Base-by-base conservation (phyloP, 805 yeast genomes). In the Cyberlindnera euphorbiae region DNA sequence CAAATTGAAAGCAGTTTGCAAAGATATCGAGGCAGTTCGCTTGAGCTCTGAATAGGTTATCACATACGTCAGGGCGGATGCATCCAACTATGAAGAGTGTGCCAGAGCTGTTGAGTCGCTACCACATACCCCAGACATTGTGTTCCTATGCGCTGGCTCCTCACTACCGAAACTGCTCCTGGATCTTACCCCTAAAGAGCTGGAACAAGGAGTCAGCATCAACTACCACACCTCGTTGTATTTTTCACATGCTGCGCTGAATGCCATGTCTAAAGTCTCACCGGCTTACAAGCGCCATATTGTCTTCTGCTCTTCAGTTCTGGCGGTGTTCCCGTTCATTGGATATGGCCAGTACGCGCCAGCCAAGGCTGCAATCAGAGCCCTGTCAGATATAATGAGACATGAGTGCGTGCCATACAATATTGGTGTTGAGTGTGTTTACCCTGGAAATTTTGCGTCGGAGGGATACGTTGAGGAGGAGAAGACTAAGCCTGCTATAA, bases 331-430 rank as follows among this genome's bases (percentile, higher is more conserved):
- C 64, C 87, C 96, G 5, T 82, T 90, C 53, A 83, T 87, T 29
- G 99, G 99, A 0, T 93, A 93, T 56, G 72, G 79, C 0, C 90
- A 86, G 50, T 93, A 93, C 55, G 89, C 93, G 0, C 98, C 99
- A 1, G 59, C 79, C 46, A 93, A 93, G 56, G 81, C 86, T 0
- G 95, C 96, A 0, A 57, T 90, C 12, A 71, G 84, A 50, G 66
- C 95, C 0, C 63, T 93, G 11, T 79, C 88, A 0, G 83, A 82
- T 32, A 66, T 82, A 6, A 60, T 93, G 36, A 76, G 96, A 44
- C 96, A 89, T 48, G 99, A 93, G 56, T 67, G 82, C 28, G 52
- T 68, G 1, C 80, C 82, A 6, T 79, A 77, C 50, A 72, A 79
- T 41, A 77, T 81, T 44, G 62, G 81, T 18, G 83, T 93, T 0